Evolutionary conservation across 331 rosid species (phyloP), one percentile per base, ranked within the genome.

Genomic region (Telfairia occidentalis): DNA sequence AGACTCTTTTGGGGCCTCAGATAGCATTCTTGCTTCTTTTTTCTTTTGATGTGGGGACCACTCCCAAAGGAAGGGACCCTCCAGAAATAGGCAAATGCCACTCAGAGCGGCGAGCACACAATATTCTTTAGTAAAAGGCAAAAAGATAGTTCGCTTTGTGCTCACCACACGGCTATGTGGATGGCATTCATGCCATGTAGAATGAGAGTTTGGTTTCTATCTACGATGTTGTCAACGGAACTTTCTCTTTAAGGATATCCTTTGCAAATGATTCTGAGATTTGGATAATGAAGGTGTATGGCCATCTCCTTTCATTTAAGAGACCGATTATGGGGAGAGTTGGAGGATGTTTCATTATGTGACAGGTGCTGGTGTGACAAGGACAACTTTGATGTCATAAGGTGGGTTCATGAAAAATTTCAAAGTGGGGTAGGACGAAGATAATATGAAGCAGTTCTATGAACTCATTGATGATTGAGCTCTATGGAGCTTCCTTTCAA

Each of bases 51-150:
- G n/a, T n/a, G n/a, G n/a, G n/a, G n/a, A n/a, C n/a, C n/a, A n/a
- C n/a, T n/a, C n/a, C n/a, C n/a, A n/a, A n/a, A n/a, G n/a, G n/a
- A n/a, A n/a, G n/a, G n/a, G n/a, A n/a, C n/a, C 65, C 82, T 69
- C 61, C 64, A 83, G 77, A 83, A 79, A 76, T 71, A 0, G 73
- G 83, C 59, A 73, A 73, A 84, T 81, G 87, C 84, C 81, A 64
- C 80, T 34, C 0, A 7, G 1, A 15, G 78, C 77, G 35, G 46
- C 72, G 71, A 2, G 79, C 82, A 81, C 84, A 84, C 83, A 73
- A 80, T 73, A 81, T 81, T 84, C 81, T 83, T 81, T 81, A 84
- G 87, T 78, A 84, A 84, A 81, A 73, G 77, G 77, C 81, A 71
- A 66, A 60, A 74, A 72, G 71, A 73, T 69, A 77, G 77, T 74